Evolutionary conservation across 2,329 filamentous ascomycete species (phyloP).

Genomic region (Scytalidium lignicola): DNA sequence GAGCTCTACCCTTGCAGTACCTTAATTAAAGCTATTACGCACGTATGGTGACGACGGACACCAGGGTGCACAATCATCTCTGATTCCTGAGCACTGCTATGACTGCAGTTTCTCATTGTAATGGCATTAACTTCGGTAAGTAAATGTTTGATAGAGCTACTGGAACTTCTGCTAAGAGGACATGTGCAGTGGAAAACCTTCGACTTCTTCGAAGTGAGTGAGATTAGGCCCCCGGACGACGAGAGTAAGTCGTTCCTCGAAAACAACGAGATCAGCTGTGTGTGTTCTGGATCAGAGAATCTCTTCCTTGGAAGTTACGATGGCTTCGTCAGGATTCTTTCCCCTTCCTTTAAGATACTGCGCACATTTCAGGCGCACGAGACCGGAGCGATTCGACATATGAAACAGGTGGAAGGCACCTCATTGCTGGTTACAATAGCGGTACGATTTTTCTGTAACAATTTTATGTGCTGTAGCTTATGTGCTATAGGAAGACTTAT

Average conservation of each 20-base stretch:
- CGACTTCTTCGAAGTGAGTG: constrained; percentile 96
- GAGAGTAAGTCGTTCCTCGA: constrained; percentile 76
- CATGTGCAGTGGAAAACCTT: constrained; percentile 82
- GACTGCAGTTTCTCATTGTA: neutral
- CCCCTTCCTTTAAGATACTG: constrained; percentile 79
- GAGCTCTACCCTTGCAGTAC: neutral
- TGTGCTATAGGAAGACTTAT: constrained; percentile 67
- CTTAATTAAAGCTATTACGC: neutral
- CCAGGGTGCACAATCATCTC: neutral
- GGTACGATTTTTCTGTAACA: constrained; percentile 31
- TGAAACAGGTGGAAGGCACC: constrained; percentile 86
- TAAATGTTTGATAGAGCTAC: neutral
- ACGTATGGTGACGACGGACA: neutral
- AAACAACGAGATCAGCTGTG: constrained; percentile 74
- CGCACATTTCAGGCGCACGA: constrained; percentile 86
- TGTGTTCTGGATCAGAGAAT: constrained; percentile 82
- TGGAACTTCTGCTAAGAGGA: neutral
- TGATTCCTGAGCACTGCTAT: neutral
- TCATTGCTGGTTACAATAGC: constrained; percentile 79
- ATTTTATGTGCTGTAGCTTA: constrained; percentile 20
- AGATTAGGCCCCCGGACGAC: constrained; percentile 71
- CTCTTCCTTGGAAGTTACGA: constrained; percentile 84
- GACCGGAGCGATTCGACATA: constrained; percentile 73
- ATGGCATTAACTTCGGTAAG: constrained; percentile 24
- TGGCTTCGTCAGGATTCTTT: constrained; percentile 83